Evolutionary conservation across 2,329 filamentous ascomycete species (phyloP).

Genomic region (Cordyceps tenuipes): DNA sequence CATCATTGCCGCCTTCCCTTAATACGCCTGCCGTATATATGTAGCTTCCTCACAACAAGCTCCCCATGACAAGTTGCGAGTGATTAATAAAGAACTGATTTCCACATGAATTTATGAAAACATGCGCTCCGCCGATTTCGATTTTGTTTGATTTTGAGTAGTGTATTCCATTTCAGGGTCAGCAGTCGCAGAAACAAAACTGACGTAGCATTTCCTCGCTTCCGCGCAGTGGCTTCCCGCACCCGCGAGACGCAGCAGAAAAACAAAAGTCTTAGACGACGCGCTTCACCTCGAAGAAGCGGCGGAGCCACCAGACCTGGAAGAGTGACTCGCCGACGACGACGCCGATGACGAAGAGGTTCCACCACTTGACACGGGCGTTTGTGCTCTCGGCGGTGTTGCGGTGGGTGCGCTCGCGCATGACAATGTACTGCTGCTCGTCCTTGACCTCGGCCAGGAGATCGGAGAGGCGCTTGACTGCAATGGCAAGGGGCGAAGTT

Average conservation of each 20-base stretch:
- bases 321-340: constrained; percentile 89
- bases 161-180: background rate
- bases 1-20: background rate
- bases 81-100: background rate
- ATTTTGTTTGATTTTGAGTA: background rate
- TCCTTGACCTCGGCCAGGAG: constrained; percentile 89
- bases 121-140: background rate
- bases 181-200: background rate
- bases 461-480: constrained; percentile 77
- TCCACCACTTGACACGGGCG: constrained; percentile 98
- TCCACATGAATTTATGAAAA: background rate
- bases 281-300: constrained; percentile 86
- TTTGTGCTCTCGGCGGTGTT: constrained; percentile 99
- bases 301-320: constrained; percentile 98
- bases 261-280: constrained; percentile 41
- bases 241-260: background rate
- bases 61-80: background rate
- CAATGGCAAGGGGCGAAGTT: too few species aligned
- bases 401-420: constrained; percentile 90
- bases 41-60: constrained; percentile 2
- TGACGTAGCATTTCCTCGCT: background rate
- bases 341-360: constrained; percentile 86
- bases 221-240: background rate
- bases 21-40: background rate
- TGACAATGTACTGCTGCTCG: constrained; percentile 93